A percentile compares a stretch with the other conserved stretches of the same genome.
Evolutionary conservation across 2,329 filamentous ascomycete genomes (phyloP).

Genomic region (Beauveria varroae): DNA sequence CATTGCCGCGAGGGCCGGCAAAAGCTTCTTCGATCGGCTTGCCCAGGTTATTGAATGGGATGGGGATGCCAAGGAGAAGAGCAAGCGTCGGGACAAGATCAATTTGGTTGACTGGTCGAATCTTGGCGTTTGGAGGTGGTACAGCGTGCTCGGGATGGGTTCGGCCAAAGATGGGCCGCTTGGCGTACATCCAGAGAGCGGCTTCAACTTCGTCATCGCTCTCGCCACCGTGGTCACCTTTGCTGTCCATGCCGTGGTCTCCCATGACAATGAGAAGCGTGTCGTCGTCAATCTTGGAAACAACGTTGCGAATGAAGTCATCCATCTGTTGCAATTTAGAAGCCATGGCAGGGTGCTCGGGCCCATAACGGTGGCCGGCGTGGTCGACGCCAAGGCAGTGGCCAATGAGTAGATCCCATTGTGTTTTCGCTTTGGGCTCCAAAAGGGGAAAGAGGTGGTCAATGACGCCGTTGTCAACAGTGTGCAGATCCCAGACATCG

Average conservation of each 20-base stretch:
- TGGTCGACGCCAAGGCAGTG: conserved; percentile 96
- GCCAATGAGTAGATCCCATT: conserved; percentile 93
- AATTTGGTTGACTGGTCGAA: conserved; percentile 73
- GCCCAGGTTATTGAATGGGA: conserved; percentile 94
- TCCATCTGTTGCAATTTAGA: conserved; percentile 92
- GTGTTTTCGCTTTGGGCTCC: conserved; percentile 50
- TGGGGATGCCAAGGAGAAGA: conserved; percentile 79
- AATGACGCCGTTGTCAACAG: conserved; percentile 89
- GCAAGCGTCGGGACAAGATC: conserved; percentile 91
- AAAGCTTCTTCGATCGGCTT: conserved; percentile 93
- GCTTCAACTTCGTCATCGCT: conserved; percentile 94
- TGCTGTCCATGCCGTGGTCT: conserved; percentile 97
- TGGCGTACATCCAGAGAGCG: conserved; percentile 97
- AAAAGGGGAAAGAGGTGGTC: conserved; percentile 85
- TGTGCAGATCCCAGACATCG: conserved; percentile 96
- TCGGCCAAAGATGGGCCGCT: conserved; percentile 75
- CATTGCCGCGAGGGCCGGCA: conserved; percentile 56
- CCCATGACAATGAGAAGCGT: conserved; percentile 94
- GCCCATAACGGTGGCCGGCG: conserved; percentile 91
- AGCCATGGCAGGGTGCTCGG: conserved; percentile 85
- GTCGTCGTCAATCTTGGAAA: conserved; percentile 66
- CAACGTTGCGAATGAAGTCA: conserved; percentile 63
- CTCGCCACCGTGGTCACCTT: conserved; percentile 97
- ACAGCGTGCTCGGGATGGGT: conserved; percentile 50
- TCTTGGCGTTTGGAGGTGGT: conserved; percentile 66